A percentile compares a stretch with the other conserved stretches of the same genome.
Evolutionary conservation across 2,329 filamentous ascomycete species (phyloP).

Genomic region (Lachnellula occidentalis): DNA sequence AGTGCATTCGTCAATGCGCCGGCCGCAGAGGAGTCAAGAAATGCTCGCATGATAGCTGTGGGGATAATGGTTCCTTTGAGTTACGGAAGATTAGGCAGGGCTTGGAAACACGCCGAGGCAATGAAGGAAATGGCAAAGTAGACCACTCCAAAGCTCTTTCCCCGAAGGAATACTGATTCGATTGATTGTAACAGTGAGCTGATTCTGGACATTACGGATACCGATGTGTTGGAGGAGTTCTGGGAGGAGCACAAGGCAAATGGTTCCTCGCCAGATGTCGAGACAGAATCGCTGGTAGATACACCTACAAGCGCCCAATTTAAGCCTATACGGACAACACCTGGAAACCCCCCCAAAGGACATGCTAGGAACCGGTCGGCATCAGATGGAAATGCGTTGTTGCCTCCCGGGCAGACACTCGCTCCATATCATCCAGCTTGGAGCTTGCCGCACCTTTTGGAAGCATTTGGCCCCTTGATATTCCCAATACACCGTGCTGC

Average conservation of each 20-base stretch:
- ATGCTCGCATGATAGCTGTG: slow-evolving; percentile 89
- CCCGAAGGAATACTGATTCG: slow-evolving; percentile 19
- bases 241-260: slow-evolving; percentile 60
- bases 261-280: slow-evolving; percentile 11
- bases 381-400: slow-evolving; percentile 55
- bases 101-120: slow-evolving; percentile 78
- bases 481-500: slow-evolving; percentile 89
- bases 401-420: slow-evolving; percentile 59
- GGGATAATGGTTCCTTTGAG: slow-evolving; percentile 82
- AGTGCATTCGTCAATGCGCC: slow-evolving; percentile 86
- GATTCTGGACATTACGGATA: slow-evolving; percentile 59
- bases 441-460: slow-evolving; percentile 70
- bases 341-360: slow-evolving; percentile 31
- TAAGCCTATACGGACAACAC: slow-evolving; percentile 32
- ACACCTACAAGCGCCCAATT: slow-evolving; percentile 40
- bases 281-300: slow-evolving; percentile 27
- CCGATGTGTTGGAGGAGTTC: slow-evolving; percentile 65
- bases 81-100: slow-evolving; percentile 77
- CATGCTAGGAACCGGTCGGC: slow-evolving; percentile 53
- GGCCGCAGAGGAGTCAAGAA: slow-evolving; percentile 71
- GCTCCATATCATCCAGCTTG: slow-evolving; percentile 80
- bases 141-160: slow-evolving; percentile 15
- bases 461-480: slow-evolving; percentile 82
- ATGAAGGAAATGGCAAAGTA: slow-evolving; percentile 72
- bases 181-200: slow-evolving; percentile 42